Base-by-base conservation (phyloP, 176 grass and related monocot species). In the Bonia amplexicaulis region DNA sequence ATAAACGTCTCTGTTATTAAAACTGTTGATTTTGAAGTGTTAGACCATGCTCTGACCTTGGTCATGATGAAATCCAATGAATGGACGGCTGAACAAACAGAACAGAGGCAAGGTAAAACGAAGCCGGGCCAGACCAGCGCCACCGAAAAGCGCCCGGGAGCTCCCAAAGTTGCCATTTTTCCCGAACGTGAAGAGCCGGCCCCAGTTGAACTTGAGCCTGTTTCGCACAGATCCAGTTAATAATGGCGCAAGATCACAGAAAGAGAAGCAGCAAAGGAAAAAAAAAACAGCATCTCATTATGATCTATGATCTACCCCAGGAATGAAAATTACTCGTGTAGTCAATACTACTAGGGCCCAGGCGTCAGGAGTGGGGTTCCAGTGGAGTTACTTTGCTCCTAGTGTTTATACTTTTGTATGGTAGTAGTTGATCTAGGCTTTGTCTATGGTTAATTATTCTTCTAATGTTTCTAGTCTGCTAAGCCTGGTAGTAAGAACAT, bases 21-120 rank as follows among this genome's bases (percentile, higher is more conserved):
- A 88, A 61, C 37, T 63, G 27, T 52, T 63, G 73, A 77, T 81
- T 82, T 85, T 20, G 47, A 69, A 82, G 66, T 78, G 72, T 78
- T 69, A 73, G 88, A 78, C 84, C n/a, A 7, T 76, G 79, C 74
- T 78, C 74, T 87, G 89, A 90, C 89, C 52, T 46, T 79, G 66
- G 89, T 79, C 89, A 58, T 52, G 59, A 79, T 78, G 84, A 66
- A 79, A 83, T 68, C n/a, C n/a, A n/a, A n/a, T n/a, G n/a, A n/a
- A n/a, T n/a, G n/a, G n/a, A n/a, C n/a, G n/a, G n/a, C n/a, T n/a
- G n/a, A n/a, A n/a, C n/a, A n/a, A n/a, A n/a, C n/a, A n/a, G n/a
- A n/a, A n/a, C n/a, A n/a, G n/a, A n/a, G n/a, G n/a, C n/a, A n/a
- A n/a, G n/a, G n/a, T n/a, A n/a, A 7, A 66, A 71, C 9, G 54